Conservation (phyloP, 768 basidiomycete species). For the Tylopilus balloui region DNA sequence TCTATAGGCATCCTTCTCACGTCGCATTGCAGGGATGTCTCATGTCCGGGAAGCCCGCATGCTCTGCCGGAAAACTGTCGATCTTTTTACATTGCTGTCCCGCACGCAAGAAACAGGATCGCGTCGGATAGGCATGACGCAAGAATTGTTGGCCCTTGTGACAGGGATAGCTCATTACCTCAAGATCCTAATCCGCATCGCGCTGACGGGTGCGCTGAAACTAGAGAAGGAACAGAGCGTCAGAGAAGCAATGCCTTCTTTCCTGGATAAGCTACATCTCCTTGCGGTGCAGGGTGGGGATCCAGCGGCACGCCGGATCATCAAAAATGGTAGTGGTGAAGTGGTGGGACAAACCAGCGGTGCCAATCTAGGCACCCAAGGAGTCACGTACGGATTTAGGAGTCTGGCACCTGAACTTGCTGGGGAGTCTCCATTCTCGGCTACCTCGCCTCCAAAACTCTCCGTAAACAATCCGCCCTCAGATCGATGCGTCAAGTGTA, state of each 20-base stretch:
- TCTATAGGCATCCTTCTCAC: constrained; percentile 9
- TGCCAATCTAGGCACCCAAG: constrained; percentile 73
- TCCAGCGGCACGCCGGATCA: constrained; percentile 68
- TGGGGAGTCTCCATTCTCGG: constrained; percentile 76
- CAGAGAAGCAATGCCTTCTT: constrained; percentile 78
- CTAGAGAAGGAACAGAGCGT: constrained; percentile 87
- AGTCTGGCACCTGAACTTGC: constrained; percentile 88
- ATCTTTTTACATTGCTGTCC: constrained; percentile 93
- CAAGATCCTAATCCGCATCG: constrained; percentile 98
- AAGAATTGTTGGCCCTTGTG: constrained; percentile 93
- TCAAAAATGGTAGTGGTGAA: constrained; percentile 73
- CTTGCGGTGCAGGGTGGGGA: constrained; percentile 84
- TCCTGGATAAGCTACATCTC: constrained; percentile 89
- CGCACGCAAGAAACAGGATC: constrained; percentile 92
- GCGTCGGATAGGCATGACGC: constrained; percentile 91
- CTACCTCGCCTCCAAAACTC: constrained; percentile 40
- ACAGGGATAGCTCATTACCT: constrained; percentile 99
- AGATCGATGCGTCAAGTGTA: constrained; percentile 88
- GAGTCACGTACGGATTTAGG: constrained; percentile 88
- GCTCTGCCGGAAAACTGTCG: constrained; percentile 98
- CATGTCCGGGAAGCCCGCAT: constrained; percentile 97
- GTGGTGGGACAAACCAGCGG: constrained; percentile 35
- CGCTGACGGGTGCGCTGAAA: constrained; percentile 91
- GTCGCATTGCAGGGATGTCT: constrained; percentile 70
- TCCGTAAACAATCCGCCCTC: constrained; percentile 71